phyloP scores from a whole-genome alignment of 129 eudicot genomes.

The carrot (Daucus carota) region DNA sequence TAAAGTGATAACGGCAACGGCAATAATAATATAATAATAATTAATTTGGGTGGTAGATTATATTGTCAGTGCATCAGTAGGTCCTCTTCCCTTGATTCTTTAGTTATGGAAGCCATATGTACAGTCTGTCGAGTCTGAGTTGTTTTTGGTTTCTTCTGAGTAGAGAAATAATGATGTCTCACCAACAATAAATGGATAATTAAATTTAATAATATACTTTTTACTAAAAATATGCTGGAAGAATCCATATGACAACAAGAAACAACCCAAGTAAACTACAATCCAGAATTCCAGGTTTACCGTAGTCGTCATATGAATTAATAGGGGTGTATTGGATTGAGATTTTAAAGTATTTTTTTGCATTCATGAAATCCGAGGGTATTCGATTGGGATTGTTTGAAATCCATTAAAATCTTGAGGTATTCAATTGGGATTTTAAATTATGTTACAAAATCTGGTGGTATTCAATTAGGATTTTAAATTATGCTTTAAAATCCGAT shows the following conservation, averaged over 20 bases:
- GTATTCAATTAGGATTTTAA: too few species aligned
- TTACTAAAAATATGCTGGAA: background rate
- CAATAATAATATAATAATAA: background rate
- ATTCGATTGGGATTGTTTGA: too few species aligned
- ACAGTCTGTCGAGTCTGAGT: conserved; percentile 1
- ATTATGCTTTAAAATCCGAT: too few species aligned
- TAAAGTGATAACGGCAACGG: conserved; percentile 1
- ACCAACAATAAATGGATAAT: background rate
- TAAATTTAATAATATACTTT: background rate
- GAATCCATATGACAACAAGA: background rate
- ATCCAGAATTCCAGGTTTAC: too few species aligned
- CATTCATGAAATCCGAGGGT: too few species aligned
- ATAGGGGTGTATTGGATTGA: too few species aligned
- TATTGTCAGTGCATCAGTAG: background rate
- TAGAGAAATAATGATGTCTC: background rate
- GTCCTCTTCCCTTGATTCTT: background rate
- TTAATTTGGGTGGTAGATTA: background rate
- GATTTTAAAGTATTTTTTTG: too few species aligned
- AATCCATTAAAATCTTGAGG: too few species aligned
- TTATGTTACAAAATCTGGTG: too few species aligned
- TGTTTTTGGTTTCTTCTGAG: background rate
- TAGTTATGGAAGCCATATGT: background rate
- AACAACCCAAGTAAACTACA: too few species aligned
- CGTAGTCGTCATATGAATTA: too few species aligned
- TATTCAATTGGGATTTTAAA: too few species aligned